Evolutionary conservation across 169 alveolate species (phyloP), one percentile per base, ranked within the genome.

Genomic region (Eimeria brunetti): DNA sequence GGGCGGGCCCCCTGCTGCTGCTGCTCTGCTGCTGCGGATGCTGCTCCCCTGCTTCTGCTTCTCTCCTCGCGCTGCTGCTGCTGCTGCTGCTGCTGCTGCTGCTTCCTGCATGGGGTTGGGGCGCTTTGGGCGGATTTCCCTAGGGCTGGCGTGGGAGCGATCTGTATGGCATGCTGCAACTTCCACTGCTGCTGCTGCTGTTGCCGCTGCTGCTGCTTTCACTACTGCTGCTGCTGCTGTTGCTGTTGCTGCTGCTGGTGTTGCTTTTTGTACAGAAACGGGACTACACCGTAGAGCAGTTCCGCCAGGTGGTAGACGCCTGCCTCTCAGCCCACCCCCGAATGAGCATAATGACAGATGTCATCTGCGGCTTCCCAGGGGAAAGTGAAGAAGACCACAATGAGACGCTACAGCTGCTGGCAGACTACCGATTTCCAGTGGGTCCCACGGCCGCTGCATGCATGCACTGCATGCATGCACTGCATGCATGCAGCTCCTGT

Each of bases 301-400:
- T 99, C 94, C 97, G 94, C 80, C 96, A 96, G 88, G 97, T 98
- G 38, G 99, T 99, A 95, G 99, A 98, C 85, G 97, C 97, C 89
- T 97, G 99, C 46, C 93, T 90, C 53, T 12, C n/a, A 46, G 89
- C 90, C 73, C 98, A 98, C 49, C 99, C 99, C 24, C 95, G 98
- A 81, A 97, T 99, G 91, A 98, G 99, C 9, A 96, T 99, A 44
- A 99, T 99, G 9, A 99, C 99, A 12, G 99, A 99, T 96, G 98
- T 99, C 94, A 99, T 99, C 76, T 99, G 99, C 96, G 99, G 99
- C 75, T 99, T 99, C 94, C 99, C 99, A 12, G 98, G 99, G 14
- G 99, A 99, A 96, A 98, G 98, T 18, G 99, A 98, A 56, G 98
- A 98, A 78, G 99, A 99, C 91, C 99, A 98, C 86, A 94, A 94